These are phyloP conservation scores for Pseudognaphalium luteoalbum DNA, from an alignment of 129 eudicot genomes.

Conservation along the genomic window DNA sequence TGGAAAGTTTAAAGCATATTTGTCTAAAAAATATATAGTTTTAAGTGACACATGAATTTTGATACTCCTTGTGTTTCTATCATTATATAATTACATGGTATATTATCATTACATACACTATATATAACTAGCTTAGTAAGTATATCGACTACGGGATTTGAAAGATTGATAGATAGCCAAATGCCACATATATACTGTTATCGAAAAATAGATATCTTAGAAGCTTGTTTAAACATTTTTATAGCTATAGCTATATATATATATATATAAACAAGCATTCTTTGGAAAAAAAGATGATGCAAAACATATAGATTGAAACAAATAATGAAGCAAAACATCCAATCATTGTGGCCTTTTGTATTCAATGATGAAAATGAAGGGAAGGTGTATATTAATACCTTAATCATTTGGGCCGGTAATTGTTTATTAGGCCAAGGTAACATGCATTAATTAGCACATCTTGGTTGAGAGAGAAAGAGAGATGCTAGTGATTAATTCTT, in stretches of 20 bases:
- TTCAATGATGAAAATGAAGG: conserved; percentile 21
- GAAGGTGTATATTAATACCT: neutral
- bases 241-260: no score
- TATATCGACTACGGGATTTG: no score
- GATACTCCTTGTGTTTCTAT: no score
- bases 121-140: no score
- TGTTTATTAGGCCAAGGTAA: conserved; percentile 28
- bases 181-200: neutral
- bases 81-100: no score
- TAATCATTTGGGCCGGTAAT: neutral
- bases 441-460: conserved; percentile 28
- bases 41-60: no score
- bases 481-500: conserved; percentile 1
- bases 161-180: neutral
- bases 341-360: conserved; percentile 21
- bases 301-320: neutral
- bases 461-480: neutral
- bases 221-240: no score
- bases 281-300: neutral
- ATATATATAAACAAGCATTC: no score
- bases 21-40: no score
- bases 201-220: no score
- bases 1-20: no score
- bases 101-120: no score
- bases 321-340: conserved; percentile 19